phyloP scores from a whole-genome alignment of 768 basidiomycete genomes.

The Omphalotus guepiniiformis region DNA sequence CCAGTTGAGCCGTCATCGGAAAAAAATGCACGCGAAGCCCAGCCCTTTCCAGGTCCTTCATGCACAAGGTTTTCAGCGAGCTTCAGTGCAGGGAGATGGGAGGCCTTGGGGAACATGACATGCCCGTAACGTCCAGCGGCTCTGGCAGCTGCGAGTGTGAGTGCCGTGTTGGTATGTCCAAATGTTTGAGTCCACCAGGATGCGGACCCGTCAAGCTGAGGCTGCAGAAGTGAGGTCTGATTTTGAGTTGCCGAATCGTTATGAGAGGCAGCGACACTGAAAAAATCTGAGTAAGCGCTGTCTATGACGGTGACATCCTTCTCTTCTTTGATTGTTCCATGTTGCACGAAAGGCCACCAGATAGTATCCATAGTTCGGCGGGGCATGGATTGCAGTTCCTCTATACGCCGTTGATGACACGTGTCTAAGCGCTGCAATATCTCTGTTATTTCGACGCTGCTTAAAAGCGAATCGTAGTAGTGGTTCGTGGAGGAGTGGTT shows the following conservation, averaged over 20 bases:
- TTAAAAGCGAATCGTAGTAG: slow-evolving; percentile 65
- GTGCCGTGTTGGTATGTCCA: slow-evolving; percentile 73
- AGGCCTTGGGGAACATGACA: slow-evolving; percentile 91
- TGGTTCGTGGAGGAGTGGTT: slow-evolving; percentile 53
- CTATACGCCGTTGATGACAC: slow-evolving; percentile 61
- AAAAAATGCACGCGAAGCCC: slow-evolving; percentile 90
- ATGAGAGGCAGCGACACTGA: slow-evolving; percentile 57
- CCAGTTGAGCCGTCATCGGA: slow-evolving; percentile 95
- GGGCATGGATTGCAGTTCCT: slow-evolving; percentile 28
- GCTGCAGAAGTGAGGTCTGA: slow-evolving; percentile 64
- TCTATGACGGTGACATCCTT: slow-evolving; percentile 87
- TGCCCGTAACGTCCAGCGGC: slow-evolving; percentile 95
- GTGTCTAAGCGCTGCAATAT: slow-evolving; percentile 57
- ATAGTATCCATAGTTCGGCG: slow-evolving; percentile 68
- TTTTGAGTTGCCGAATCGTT: slow-evolving; percentile 26
- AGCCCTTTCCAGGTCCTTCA: slow-evolving; percentile 77
- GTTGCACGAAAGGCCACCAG: slow-evolving; percentile 98
- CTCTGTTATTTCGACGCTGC: slow-evolving; percentile 32
- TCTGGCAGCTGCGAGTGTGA: slow-evolving; percentile 82
- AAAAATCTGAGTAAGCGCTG: slow-evolving; percentile 84
- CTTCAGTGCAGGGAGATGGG: slow-evolving; percentile 78
- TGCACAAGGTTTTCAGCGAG: slow-evolving; percentile 83
- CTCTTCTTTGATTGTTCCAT: slow-evolving; percentile 35
- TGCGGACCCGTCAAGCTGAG: slow-evolving; percentile 86
- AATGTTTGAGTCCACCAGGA: slow-evolving; percentile 98